These are phyloP conservation scores for Fusarium pseudocircinatum DNA, from an alignment of 2,329 filamentous ascomycete species.

Conservation along the genomic window DNA sequence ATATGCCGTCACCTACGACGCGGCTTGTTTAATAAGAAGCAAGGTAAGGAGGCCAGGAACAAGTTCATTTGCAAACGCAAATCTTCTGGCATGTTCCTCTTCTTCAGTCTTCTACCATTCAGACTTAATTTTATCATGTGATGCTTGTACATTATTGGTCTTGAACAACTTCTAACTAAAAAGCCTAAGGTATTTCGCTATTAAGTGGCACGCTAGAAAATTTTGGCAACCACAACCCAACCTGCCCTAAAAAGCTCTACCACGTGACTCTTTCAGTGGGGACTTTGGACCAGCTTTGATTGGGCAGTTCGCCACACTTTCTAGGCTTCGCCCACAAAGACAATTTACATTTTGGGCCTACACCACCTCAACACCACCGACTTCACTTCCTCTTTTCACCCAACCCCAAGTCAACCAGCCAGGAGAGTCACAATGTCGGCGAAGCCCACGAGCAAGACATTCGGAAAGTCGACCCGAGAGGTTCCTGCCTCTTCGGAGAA, in stretches of 20 bases:
- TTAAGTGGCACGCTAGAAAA: not conserved
- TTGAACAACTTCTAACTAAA: not conserved
- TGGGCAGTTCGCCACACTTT: not conserved
- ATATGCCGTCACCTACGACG: not conserved
- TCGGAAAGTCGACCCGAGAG: constrained; percentile 94
- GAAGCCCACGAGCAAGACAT: constrained; percentile 88
- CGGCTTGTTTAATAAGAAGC: not conserved
- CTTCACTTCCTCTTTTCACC: constrained; percentile 49
- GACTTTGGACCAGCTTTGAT: not conserved
- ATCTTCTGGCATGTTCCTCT: not conserved
- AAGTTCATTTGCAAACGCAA: not conserved
- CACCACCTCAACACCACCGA: constrained; percentile 47
- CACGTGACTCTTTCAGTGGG: not conserved
- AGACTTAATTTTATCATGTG: not conserved
- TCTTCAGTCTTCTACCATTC: not conserved
- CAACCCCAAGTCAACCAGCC: constrained; percentile 54
- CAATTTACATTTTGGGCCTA: constrained; percentile 52
- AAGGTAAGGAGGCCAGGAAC: not conserved
- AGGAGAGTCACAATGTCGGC: constrained; percentile 73
- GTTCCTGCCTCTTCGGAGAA: constrained; percentile 88
- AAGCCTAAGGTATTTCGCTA: not conserved
- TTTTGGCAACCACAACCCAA: not conserved
- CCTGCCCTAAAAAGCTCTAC: not conserved
- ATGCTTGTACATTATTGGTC: not conserved
- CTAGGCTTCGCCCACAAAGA: constrained; percentile 48